Base-by-base conservation (phyloP, 441 rosid genomes). In the Erysimum cheiri region DNA sequence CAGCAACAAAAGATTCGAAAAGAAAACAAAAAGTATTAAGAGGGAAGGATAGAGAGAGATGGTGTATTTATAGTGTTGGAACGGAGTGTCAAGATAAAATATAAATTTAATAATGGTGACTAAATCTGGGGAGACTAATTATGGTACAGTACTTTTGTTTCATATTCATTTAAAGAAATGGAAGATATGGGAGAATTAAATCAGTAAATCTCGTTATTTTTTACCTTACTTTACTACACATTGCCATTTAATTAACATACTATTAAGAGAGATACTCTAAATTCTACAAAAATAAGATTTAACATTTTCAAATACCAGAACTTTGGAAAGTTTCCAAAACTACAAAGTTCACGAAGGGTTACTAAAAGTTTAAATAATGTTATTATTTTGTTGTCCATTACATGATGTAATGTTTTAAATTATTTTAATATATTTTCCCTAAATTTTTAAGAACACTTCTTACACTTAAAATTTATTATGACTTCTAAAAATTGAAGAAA, bases 11-110 rank as follows among this genome's bases (percentile, higher is more conserved):
- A n/a, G 74, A 49, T 64, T 68, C 6, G 24, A 49, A 58, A 55
- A 64, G 46, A 56, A 9, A 43, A 22, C 4, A 36, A 33, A 10
- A 40, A 10, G 17, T 10, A 15, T 49, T 9, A 17, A 36, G 69
- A 68, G 47, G n/a, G 36, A 8, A 4, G 31, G 37, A 58, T 7
- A 24, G 6, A 36, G 41, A 19, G 46, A 26, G 4, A 12, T 43
- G 48, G 32, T 67, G 49, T 60, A 67, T 60, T 52, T 74, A 69
- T 75, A 69, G 26, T 61, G 35, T 26, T 74, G 19, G 31, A 60
- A 63, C 6, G 37, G 46, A 6, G 31, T 53, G 13, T 17, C 5
- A 14, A 11, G 12, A 14, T 60, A 53, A 15, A 41, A 5, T 17
- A 32, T 69, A 26, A 15, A 41, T 55, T 33, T 12, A 54, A 44